These are phyloP conservation scores for Nigrospora sphaerica DNA, from an alignment of 2,329 filamentous ascomycete genomes.

Conservation along the genomic window DNA sequence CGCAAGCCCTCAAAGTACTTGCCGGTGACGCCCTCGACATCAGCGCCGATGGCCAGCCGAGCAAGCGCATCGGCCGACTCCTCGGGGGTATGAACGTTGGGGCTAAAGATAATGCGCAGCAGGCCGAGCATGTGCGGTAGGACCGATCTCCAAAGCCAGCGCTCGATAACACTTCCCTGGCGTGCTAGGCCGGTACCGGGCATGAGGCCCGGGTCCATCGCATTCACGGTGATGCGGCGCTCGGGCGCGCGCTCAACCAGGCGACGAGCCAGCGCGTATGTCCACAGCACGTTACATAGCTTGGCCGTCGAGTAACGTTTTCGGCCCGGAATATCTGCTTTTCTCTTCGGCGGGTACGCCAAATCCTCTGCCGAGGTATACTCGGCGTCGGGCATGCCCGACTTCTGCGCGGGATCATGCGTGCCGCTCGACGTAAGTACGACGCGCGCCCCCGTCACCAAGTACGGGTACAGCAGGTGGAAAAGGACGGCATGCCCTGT, in stretches of 20 bases:
- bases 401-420: conserved; percentile 38
- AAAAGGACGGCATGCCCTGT: conserved; percentile 43
- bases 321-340: conserved; percentile 14
- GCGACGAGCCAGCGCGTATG: conserved; percentile 32
- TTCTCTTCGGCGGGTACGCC: conserved; percentile 26
- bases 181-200: conserved; percentile 35
- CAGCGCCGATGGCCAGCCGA: conserved; percentile 26
- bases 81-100: conserved; percentile 28
- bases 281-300: conserved; percentile 40
- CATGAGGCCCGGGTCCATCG: conserved; percentile 41
- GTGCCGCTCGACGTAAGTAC: conserved; percentile 35
- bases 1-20: conserved; percentile 36
- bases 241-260: conserved; percentile 15
- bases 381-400: conserved; percentile 17
- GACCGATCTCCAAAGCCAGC: conserved; percentile 27
- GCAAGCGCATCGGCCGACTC: conserved; percentile 34
- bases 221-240: conserved; percentile 27
- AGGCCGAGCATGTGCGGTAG: conserved; percentile 27
- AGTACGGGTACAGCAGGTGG: conserved; percentile 32
- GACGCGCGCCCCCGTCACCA: conserved; percentile 32
- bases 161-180: conserved; percentile 15
- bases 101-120: conserved; percentile 19
- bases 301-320: conserved; percentile 37
- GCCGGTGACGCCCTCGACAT: conserved; percentile 25
- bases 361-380: conserved; percentile 37